Conservation (phyloP, 345 rosid species). For the Kernera saxatilis region DNA sequence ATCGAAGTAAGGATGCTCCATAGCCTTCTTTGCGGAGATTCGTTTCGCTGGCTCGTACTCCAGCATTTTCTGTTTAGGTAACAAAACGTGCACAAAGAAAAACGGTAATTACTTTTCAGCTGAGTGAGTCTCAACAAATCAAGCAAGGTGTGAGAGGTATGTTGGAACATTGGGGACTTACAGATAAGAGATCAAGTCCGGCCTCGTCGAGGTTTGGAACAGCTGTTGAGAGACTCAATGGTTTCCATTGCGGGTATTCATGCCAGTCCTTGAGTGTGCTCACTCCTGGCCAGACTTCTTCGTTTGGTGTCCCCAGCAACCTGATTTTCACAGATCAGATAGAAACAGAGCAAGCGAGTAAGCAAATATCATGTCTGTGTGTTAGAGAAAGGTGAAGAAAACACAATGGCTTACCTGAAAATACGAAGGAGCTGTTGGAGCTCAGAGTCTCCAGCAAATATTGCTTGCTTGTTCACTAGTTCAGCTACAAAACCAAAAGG, state of each 20-base stretch:
- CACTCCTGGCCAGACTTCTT: conserved; percentile 90
- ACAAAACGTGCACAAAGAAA: neutral
- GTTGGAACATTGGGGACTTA: conserved; percentile 33
- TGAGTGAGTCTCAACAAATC: neutral
- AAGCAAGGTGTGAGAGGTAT: neutral
- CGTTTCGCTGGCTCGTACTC: conserved; percentile 75
- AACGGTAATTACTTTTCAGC: neutral
- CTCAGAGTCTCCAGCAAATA: conserved; percentile 94
- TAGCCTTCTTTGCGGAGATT: conserved; percentile 87
- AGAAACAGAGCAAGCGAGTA: neutral
- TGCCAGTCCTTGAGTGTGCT: conserved; percentile 92
- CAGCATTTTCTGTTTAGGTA: conserved; percentile 77
- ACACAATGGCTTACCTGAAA: conserved; percentile 52
- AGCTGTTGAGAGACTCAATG: conserved; percentile 57
- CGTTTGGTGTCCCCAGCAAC: conserved; percentile 93
- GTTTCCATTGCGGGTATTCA: conserved; percentile 93
- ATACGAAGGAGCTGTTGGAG: conserved; percentile 92
- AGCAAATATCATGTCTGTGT: neutral
- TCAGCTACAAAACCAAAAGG: conserved; percentile 49
- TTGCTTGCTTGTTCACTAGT: conserved; percentile 71
- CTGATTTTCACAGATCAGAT: conserved; percentile 28
- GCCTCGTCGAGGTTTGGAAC: conserved; percentile 64
- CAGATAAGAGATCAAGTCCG: conserved; percentile 74
- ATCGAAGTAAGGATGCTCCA: conserved; percentile 89
- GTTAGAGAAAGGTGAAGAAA: neutral